phyloP scores from a whole-genome alignment of 495 filamentous ascomycete species.

The Penicillium angulare region DNA sequence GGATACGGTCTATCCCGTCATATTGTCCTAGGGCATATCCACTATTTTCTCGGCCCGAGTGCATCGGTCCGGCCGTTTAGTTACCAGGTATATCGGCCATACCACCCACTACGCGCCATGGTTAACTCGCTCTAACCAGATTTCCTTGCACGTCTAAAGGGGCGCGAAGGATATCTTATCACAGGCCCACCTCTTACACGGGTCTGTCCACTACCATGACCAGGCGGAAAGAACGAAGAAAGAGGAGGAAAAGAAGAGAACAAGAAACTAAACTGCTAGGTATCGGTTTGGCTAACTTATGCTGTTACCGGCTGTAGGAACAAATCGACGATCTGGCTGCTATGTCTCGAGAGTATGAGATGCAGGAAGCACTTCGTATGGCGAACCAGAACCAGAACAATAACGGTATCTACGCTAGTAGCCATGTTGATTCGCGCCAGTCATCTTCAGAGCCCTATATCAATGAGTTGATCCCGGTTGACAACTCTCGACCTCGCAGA shows the following conservation, averaged over 20 bases:
- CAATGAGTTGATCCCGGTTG: constrained; percentile 49
- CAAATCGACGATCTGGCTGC: constrained; percentile 54
- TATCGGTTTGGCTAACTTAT: neutral
- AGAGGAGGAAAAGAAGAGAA: neutral
- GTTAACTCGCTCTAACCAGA: constrained; percentile 24
- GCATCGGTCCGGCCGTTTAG: constrained; percentile 51
- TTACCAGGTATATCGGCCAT: constrained; percentile 41
- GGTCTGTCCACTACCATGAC: constrained; percentile 31
- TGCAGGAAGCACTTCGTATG: constrained; percentile 51
- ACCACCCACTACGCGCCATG: constrained; percentile 6
- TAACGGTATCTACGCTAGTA: neutral
- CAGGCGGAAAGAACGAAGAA: neutral
- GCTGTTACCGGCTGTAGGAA: constrained; percentile 27
- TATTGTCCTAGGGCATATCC: constrained; percentile 52
- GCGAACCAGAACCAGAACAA: constrained; percentile 19
- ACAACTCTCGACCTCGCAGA: constrained; percentile 32
- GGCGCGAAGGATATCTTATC: constrained; percentile 55
- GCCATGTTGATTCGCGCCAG: constrained; percentile 17
- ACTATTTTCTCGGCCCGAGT: constrained; percentile 51
- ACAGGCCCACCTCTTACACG: constrained; percentile 50
- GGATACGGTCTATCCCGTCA: constrained; percentile 53
- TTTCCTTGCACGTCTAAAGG: constrained; percentile 28
- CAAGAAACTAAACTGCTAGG: neutral
- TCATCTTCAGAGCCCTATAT: constrained; percentile 46
- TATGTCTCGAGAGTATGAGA: constrained; percentile 53